Evolutionary conservation across 2,329 filamentous ascomycete species (phyloP).

Genomic region (Aspergillus uvarum): DNA sequence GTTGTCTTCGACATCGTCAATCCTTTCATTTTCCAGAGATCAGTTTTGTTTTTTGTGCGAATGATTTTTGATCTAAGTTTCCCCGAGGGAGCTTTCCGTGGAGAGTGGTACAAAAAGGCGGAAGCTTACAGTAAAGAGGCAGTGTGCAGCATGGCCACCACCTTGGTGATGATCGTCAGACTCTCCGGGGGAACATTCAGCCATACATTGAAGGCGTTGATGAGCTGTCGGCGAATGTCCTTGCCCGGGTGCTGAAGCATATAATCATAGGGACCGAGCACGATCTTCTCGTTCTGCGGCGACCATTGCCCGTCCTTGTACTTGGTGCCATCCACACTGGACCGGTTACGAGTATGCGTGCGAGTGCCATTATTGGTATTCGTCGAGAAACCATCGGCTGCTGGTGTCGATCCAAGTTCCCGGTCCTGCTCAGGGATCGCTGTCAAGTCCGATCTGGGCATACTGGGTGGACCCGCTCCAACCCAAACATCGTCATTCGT

Average conservation of each 20-base stretch:
- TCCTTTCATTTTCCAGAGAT: slow-evolving; percentile 22
- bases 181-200: slow-evolving; percentile 44
- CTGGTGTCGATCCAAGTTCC: slow-evolving; percentile 37
- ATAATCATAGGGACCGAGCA: slow-evolving; percentile 48
- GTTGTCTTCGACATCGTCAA: slow-evolving; percentile 53
- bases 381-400: slow-evolving; percentile 41
- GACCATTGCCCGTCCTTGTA: slow-evolving; percentile 40
- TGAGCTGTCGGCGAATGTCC: slow-evolving; percentile 45
- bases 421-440: slow-evolving; percentile 59
- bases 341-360: slow-evolving; percentile 37
- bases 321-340: slow-evolving; percentile 41
- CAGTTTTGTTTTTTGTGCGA: not conserved
- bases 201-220: slow-evolving; percentile 48
- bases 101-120: not conserved
- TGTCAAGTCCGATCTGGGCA: slow-evolving; percentile 45
- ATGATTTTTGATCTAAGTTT: not conserved
- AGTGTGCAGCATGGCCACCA: slow-evolving; percentile 48
- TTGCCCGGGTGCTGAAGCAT: slow-evolving; percentile 47
- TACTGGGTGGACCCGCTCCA: not conserved
- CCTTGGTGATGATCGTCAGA: slow-evolving; percentile 43
- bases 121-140: slow-evolving; percentile 44
- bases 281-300: slow-evolving; percentile 42
- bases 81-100: not conserved
- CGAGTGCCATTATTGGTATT: slow-evolving; percentile 22
- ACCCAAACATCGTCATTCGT: not conserved